Evolutionary conservation across 2,329 filamentous ascomycete species (phyloP), one percentile per base, ranked within the genome.

Genomic region (Hymenoscyphus linearis): DNA sequence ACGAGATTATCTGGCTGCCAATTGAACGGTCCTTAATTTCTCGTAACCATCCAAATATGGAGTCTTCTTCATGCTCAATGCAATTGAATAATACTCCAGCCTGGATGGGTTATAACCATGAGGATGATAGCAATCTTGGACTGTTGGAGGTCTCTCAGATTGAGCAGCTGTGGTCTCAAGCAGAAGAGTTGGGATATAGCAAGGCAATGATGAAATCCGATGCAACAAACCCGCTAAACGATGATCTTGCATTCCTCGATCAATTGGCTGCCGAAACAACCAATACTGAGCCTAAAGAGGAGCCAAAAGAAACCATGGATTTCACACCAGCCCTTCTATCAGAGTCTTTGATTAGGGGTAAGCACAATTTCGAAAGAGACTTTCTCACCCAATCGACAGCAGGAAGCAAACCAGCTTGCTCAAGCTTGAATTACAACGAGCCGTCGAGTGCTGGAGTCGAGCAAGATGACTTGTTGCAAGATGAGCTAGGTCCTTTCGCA

Each of bases 1-100:
- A 59, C 4, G 61, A 62, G 47, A 54, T 63, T 34, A 18, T 62
- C 22, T 67, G 64, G 64, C 53, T 67, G 14, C 58, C 58, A 34
- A 34, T 37, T 14, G 14, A 34, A 53, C 26, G 27, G 31, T 27
- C 25, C 18, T 31, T 16, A 13, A n/a, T 25, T 9, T 53, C 52
- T 31, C 18, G 10, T 18, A 50, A 50, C 44, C 44, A 50, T 22
- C 18, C 18, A 13, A 22, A 12, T 22, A 3, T 25, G 18, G 18
- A 50, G 13, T 12, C 18, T 25, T 25, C 44, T 50, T 50, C 44
- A 1, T 25, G 44, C 44, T 10, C 13, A 13, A 50, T 12, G 9
- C 18, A 9, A 25, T 3, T 50, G 9, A 25, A 22, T 50, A 9
- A 22, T 13, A 14, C 12, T 14, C 44, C 44, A 4, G 44, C 10